phyloP scores from a whole-genome alignment of 495 filamentous ascomycete species.

The Penicillium fimorum region DNA sequence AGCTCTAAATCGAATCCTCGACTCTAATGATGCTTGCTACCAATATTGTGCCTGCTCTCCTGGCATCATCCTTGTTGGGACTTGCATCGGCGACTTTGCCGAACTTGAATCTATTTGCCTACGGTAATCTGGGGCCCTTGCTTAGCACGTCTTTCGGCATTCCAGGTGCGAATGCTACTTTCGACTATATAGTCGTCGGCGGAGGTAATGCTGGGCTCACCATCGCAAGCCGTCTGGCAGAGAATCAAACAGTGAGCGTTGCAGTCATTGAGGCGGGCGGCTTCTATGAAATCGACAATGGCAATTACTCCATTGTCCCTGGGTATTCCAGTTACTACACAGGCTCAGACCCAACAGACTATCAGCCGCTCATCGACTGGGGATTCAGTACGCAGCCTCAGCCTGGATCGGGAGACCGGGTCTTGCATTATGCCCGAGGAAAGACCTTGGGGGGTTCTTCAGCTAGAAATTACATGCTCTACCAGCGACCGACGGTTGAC shows the following conservation, averaged over 20 bases:
- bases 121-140: conserved; percentile 28
- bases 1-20: too few species aligned
- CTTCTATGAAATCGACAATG: conserved; percentile 49
- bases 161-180: conserved; percentile 25
- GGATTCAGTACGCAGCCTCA: conserved; percentile 43
- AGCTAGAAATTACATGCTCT: conserved; percentile 49
- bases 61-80: neutral
- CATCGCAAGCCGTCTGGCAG: conserved; percentile 44
- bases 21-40: neutral
- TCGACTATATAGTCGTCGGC: conserved; percentile 38
- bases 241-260: conserved; percentile 26
- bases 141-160: conserved; percentile 43
- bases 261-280: conserved; percentile 55
- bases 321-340: conserved; percentile 25
- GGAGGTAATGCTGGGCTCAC: conserved; percentile 51
- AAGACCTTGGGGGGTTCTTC: conserved; percentile 31
- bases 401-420: conserved; percentile 17
- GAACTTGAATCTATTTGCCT: conserved; percentile 22
- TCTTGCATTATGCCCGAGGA: conserved; percentile 31
- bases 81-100: conserved; percentile 38
- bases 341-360: conserved; percentile 44
- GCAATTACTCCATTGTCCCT: conserved; percentile 47
- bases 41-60: neutral
- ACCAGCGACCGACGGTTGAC: conserved; percentile 34
- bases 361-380: conserved; percentile 48